These are phyloP conservation scores for Endotrypanum monterogeii DNA, from an alignment of 208 protist genomes.

Conservation along the genomic window DNA sequence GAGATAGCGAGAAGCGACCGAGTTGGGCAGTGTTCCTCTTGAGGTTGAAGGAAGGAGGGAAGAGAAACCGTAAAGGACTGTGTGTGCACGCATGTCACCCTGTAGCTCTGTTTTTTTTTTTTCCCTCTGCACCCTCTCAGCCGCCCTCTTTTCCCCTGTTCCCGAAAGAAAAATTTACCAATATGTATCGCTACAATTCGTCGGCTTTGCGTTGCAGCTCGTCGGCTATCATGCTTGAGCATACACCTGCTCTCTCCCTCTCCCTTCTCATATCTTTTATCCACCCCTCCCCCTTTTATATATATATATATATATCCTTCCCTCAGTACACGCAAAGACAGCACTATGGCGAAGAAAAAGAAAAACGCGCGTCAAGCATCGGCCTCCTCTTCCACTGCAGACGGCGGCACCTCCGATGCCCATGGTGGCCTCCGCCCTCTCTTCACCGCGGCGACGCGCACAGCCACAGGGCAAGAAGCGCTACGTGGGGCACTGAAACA, in stretches of 20 bases:
- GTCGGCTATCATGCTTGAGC: no score
- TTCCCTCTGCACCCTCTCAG: no score
- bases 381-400: slow-evolving; percentile 3
- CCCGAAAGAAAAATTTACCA: no score
- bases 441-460: slow-evolving; percentile 12
- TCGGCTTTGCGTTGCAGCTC: no score
- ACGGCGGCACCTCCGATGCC: not conserved
- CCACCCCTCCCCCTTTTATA: not conserved
- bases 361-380: slow-evolving; percentile 7
- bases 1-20: not conserved
- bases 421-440: slow-evolving; percentile 4
- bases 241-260: no score
- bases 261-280: no score
- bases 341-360: slow-evolving; percentile 32
- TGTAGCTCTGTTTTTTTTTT: no score
- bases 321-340: not conserved
- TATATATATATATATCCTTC: not conserved
- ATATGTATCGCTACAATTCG: not conserved
- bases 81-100: no score
- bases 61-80: no score
- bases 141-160: no score
- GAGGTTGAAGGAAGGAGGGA: not conserved
- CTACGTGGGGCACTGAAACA: slow-evolving; percentile 34
- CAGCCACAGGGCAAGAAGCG: slow-evolving; percentile 25
- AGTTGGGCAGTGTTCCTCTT: no score